These are phyloP conservation scores for Leishmania mexicana DNA, from an alignment of 208 protist genomes.

Conservation along the genomic window DNA sequence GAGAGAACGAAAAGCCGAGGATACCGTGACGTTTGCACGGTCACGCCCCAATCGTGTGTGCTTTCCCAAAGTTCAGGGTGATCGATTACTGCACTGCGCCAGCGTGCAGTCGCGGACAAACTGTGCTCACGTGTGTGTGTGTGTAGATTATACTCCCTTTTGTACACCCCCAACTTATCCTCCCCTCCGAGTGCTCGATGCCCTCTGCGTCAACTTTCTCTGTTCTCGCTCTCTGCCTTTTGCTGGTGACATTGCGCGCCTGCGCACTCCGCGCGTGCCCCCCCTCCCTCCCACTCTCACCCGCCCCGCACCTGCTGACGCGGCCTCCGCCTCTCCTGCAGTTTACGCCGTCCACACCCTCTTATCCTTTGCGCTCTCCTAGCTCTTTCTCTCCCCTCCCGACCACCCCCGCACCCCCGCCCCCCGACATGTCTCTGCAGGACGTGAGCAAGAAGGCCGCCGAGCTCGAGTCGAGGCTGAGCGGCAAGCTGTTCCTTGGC, in stretches of 20 bases:
- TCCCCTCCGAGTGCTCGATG: neutral
- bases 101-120: neutral
- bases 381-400: slow-evolving; percentile 6
- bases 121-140: neutral
- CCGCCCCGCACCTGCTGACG: neutral
- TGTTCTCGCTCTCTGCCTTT: neutral
- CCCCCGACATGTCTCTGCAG: slow-evolving; percentile 56
- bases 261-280: too few relatives aligned
- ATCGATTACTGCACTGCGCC: neutral
- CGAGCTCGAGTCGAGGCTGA: slow-evolving; percentile 58
- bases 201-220: neutral
- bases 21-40: neutral
- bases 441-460: slow-evolving; percentile 57
- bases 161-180: neutral
- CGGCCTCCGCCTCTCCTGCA: neutral
- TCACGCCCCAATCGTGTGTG: neutral
- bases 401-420: slow-evolving; percentile 4
- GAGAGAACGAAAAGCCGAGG: neutral
- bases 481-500: slow-evolving; percentile 67
- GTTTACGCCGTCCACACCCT: neutral
- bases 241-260: neutral
- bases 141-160: neutral
- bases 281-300: neutral
- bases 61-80: neutral
- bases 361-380: neutral